Percentiles rank a stretch among this genome's conserved stretches.
These are phyloP conservation scores for Ascosphaera aggregata DNA, from an alignment of 2,329 filamentous ascomycete species.

Conservation along the genomic window DNA sequence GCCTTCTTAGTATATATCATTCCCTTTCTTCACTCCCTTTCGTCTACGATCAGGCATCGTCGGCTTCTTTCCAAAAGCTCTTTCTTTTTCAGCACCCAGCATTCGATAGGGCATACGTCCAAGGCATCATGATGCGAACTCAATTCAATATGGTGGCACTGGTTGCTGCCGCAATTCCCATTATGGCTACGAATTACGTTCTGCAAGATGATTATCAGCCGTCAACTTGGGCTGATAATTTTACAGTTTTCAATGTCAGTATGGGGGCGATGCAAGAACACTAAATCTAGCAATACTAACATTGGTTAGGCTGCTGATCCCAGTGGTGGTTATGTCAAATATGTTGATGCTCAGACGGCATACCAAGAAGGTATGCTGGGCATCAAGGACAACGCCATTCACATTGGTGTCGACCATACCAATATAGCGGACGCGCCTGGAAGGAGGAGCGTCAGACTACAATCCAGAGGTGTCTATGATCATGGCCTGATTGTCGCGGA, in stretches of 20 bases:
- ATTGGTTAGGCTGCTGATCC: conserved; percentile 30
- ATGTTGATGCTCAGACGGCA: conserved; percentile 36
- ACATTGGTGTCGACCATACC: conserved; percentile 44
- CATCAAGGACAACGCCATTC: conserved; percentile 31
- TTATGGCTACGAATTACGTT: conserved; percentile 4
- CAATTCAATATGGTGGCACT: conserved; percentile 12
- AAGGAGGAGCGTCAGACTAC: conserved; percentile 46
- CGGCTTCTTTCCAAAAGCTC: conserved; percentile 1
- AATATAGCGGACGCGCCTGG: conserved; percentile 31
- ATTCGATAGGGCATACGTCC: too few relatives aligned
- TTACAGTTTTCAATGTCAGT: conserved; percentile 27
- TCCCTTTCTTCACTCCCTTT: conserved; percentile 3
- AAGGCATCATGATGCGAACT: conserved; percentile 4
- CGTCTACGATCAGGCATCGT: conserved; percentile 1
- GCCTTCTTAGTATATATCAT: conserved; percentile 6
- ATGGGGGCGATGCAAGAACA: background rate
- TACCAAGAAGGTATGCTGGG: conserved; percentile 34
- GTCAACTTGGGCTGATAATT: conserved; percentile 25
- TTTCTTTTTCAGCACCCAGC: too few relatives aligned
- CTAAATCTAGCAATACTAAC: conserved; percentile 1
- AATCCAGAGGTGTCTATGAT: conserved; percentile 38
- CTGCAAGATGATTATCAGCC: conserved; percentile 6
- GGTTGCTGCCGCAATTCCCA: conserved; percentile 23
- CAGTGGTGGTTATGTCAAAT: conserved; percentile 52
- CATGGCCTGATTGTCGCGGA: conserved; percentile 49